Percentiles rank a stretch among this genome's conserved stretches.
Evolutionary conservation across 2,329 filamentous ascomycete species (phyloP).

Genomic region (Arthroderma uncinatum): DNA sequence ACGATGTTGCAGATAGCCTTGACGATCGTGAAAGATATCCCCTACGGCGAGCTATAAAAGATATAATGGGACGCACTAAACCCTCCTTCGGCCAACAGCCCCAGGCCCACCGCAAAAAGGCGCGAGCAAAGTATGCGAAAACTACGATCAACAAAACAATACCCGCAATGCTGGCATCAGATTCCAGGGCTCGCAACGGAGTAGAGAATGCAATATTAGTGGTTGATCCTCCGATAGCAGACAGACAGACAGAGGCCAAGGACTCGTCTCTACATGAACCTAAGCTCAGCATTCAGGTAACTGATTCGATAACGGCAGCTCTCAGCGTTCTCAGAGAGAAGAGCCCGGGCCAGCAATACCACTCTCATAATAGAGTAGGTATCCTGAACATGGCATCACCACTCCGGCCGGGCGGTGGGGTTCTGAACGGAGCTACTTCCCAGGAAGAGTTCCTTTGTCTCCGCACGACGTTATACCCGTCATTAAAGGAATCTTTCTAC

Average conservation of each 20-base stretch:
- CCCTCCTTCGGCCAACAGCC: constrained; percentile 7
- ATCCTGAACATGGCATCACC: constrained; percentile 10
- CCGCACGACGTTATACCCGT: constrained; percentile 10
- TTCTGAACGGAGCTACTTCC: constrained; percentile 10
- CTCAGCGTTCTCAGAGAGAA: not conserved
- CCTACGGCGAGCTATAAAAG: not conserved
- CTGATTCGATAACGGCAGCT: not conserved
- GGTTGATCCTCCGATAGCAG: constrained; percentile 4
- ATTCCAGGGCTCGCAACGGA: constrained; percentile 7
- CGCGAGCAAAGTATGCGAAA: constrained; percentile 10
- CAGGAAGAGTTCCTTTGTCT: constrained; percentile 11
- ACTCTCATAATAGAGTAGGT: constrained; percentile 5
- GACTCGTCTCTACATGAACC: not conserved
- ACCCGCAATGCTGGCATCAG: constrained; percentile 7
- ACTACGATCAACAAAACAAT: constrained; percentile 10
- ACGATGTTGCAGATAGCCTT: too few relatives aligned
- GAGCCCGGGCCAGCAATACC: constrained; percentile 4
- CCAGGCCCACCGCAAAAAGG: constrained; percentile 9
- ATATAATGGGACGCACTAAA: constrained; percentile 5
- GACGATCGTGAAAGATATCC: not conserved
- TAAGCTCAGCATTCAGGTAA: not conserved
- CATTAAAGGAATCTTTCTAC: constrained; percentile 9
- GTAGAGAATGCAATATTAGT: constrained; percentile 7
- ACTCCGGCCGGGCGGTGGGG: constrained; percentile 8
- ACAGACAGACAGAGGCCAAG: not conserved